Evolutionary conservation across 768 basidiomycete genomes (phyloP).

Genomic region (Mrakia blollopis): DNA sequence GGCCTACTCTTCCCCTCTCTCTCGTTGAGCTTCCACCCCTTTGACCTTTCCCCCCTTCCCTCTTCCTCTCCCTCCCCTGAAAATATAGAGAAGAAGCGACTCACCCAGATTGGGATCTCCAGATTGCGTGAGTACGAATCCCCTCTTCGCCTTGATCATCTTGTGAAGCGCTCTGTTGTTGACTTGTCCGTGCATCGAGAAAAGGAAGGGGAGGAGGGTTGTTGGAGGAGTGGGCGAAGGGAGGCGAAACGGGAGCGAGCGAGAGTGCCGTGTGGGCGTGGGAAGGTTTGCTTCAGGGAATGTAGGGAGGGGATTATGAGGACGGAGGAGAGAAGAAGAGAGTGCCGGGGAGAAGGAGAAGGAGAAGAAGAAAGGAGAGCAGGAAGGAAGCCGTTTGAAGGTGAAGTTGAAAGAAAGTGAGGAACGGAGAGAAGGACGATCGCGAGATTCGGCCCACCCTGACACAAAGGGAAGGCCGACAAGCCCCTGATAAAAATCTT

Average conservation of each 20-base stretch:
- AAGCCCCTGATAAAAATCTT: too few species aligned
- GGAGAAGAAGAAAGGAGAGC: conserved; percentile 10
- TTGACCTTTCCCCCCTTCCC: not conserved
- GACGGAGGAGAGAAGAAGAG: not conserved
- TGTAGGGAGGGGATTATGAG: not conserved
- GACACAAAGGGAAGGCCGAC: not conserved
- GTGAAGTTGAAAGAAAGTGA: too few species aligned
- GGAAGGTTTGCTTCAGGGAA: conserved; percentile 54
- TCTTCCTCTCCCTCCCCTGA: not conserved
- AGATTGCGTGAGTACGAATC: not conserved
- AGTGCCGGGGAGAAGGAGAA: conserved; percentile 36
- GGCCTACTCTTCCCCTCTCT: too few species aligned
- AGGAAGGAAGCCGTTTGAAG: not conserved
- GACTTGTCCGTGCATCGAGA: not conserved
- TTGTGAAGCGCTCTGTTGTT: not conserved
- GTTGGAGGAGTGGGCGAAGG: not conserved
- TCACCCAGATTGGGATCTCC: not conserved
- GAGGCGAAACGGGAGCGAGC: not conserved
- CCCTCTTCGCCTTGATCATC: not conserved
- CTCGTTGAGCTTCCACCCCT: conserved; percentile 2
- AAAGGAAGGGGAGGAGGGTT: not conserved
- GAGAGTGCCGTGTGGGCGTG: conserved; percentile 1
- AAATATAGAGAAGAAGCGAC: not conserved
- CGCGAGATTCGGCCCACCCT: not conserved
- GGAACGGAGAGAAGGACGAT: too few species aligned